Conservation (phyloP, 768 basidiomycete species). For the Hygrophoropsis aurantiaca region DNA sequence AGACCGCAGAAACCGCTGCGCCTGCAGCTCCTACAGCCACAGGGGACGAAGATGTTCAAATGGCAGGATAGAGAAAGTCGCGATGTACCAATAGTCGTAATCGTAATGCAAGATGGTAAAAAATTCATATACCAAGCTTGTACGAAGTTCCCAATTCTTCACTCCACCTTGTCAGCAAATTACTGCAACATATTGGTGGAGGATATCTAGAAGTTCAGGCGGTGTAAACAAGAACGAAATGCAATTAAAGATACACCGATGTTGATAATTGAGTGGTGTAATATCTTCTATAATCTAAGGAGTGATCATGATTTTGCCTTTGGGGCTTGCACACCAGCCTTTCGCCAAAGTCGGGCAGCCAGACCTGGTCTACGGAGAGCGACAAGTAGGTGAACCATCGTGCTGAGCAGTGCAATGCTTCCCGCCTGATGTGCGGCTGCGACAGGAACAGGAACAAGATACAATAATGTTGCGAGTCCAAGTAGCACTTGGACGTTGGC, state of each 20-base stretch:
- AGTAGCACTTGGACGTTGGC: constrained; percentile 81
- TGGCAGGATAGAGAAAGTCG: constrained; percentile 56
- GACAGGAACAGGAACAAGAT: constrained; percentile 89
- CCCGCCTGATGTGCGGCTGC: constrained; percentile 96
- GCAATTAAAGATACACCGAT: constrained; percentile 1
- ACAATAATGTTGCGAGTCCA: constrained; percentile 80
- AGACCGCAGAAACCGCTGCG: constrained; percentile 38
- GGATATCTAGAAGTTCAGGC: too few relatives aligned
- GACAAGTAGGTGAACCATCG: constrained; percentile 75
- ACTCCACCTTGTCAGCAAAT: too few relatives aligned
- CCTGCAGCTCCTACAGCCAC: constrained; percentile 37
- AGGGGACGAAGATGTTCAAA: constrained; percentile 80
- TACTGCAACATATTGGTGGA: too few relatives aligned
- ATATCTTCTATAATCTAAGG: constrained; percentile 12
- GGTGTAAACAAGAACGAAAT: background rate
- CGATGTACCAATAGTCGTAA: too few relatives aligned
- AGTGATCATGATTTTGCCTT: constrained; percentile 9
- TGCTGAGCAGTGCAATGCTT: constrained; percentile 82
- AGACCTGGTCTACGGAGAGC: constrained; percentile 67
- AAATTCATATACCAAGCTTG: too few relatives aligned
- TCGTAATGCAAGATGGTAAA: too few relatives aligned
- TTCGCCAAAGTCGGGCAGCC: constrained; percentile 65
- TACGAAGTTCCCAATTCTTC: too few relatives aligned
- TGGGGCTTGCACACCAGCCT: constrained; percentile 22
- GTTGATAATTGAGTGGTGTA: constrained; percentile 24